A percentile compares a stretch with the other conserved stretches of the same genome.
Conservation (phyloP, 108 stramenopile species). For the Discostella stelligeroides region DNA sequence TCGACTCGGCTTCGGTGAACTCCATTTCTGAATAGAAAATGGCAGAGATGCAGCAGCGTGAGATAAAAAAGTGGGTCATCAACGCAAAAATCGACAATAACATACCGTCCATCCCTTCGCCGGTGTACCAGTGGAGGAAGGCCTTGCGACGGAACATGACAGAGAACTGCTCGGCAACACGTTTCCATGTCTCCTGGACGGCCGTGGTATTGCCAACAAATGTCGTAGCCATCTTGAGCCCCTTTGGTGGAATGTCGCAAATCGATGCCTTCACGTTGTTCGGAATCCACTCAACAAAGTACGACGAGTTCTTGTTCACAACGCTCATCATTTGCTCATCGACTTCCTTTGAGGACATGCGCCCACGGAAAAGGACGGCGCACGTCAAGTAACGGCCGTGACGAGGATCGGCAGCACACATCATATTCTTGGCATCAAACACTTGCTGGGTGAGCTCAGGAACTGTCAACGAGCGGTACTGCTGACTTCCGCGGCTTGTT, state of each 20-base stretch:
- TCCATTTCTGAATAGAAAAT: slow-evolving; percentile 57
- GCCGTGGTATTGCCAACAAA: slow-evolving; percentile 97
- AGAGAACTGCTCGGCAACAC: slow-evolving; percentile 81
- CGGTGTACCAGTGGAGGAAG: too few species aligned
- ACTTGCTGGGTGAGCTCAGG: slow-evolving; percentile 96
- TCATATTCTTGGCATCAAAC: slow-evolving; percentile 99
- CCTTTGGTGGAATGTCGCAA: slow-evolving; percentile 97
- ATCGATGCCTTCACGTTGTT: slow-evolving; percentile 99
- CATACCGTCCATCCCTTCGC: slow-evolving; percentile 68
- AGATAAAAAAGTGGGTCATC: too few species aligned
- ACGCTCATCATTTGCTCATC: slow-evolving; percentile 98
- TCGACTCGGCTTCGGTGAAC: slow-evolving; percentile 86
- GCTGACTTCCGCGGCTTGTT: slow-evolving; percentile 88
- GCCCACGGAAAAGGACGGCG: slow-evolving; percentile 98
- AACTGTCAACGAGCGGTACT: slow-evolving; percentile 95
- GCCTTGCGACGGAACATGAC: slow-evolving; percentile 90
- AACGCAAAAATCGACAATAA: background rate
- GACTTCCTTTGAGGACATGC: slow-evolving; percentile 96
- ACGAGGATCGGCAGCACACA: slow-evolving; percentile 98
- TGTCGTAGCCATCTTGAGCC: slow-evolving; percentile 91
- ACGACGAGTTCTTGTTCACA: slow-evolving; percentile 97
- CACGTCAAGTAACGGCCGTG: slow-evolving; percentile 99
- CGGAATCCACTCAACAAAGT: slow-evolving; percentile 99
- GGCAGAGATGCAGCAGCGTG: background rate
- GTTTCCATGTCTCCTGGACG: slow-evolving; percentile 79